These are phyloP conservation scores for Hygrophila difformis DNA, from an alignment of 257 asterid genomes.

Conservation along the genomic window DNA sequence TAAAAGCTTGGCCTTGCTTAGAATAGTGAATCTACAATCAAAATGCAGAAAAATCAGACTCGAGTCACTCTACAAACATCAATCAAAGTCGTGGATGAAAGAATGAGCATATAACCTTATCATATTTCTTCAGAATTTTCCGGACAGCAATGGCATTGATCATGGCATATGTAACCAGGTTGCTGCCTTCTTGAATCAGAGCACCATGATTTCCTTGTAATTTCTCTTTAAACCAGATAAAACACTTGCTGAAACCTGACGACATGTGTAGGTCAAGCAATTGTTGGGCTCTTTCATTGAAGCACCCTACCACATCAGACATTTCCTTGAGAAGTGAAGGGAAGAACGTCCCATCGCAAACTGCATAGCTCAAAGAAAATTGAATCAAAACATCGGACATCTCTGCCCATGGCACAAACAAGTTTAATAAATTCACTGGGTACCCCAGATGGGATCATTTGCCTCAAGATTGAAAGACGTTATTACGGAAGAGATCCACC, in stretches of 20 bases:
- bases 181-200: slow-evolving; percentile 69
- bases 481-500: no score
- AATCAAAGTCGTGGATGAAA: not conserved
- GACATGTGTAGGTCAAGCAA: slow-evolving; percentile 70
- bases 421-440: not conserved
- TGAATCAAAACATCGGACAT: slow-evolving; percentile 3
- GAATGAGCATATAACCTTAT: slow-evolving; percentile 34
- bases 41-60: not conserved
- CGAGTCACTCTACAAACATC: not conserved
- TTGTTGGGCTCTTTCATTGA: slow-evolving; percentile 61
- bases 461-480: no score
- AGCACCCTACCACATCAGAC: slow-evolving; percentile 84
- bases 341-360: slow-evolving; percentile 89
- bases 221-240: slow-evolving; percentile 57
- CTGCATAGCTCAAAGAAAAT: slow-evolving; percentile 27
- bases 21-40: slow-evolving; percentile 67
- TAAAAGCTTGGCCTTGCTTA: slow-evolving; percentile 92
- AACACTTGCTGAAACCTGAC: slow-evolving; percentile 59
- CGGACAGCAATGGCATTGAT: slow-evolving; percentile 87
- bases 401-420: not conserved
- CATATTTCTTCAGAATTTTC: slow-evolving; percentile 91
- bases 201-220: slow-evolving; percentile 43
- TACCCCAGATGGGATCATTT: no score
- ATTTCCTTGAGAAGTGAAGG: slow-evolving; percentile 79
- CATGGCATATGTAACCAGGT: slow-evolving; percentile 69